Conservation (phyloP, 1,284 basidiomycete species). For the Pholiota adiposa region DNA sequence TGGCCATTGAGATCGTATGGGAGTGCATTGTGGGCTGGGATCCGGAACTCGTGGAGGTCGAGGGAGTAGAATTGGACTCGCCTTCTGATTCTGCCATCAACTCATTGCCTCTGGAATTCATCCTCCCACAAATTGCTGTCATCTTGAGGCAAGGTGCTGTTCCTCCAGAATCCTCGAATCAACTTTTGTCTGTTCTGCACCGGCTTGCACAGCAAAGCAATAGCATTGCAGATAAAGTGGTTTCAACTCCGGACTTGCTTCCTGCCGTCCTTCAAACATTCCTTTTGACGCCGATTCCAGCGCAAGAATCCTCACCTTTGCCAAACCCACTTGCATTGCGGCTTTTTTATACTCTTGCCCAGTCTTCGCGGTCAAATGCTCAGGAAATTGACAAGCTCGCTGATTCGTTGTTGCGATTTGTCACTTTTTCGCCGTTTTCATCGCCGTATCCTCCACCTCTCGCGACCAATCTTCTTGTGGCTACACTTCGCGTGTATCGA, state of each 20-base stretch:
- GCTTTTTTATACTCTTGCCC: slow-evolving; percentile 64
- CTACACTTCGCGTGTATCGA: slow-evolving; percentile 70
- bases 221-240: slow-evolving; percentile 56
- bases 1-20: slow-evolving; percentile 74
- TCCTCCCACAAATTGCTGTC: slow-evolving; percentile 54
- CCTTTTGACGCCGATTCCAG: slow-evolving; percentile 54
- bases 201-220: slow-evolving; percentile 64
- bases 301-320: slow-evolving; percentile 31
- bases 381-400: slow-evolving; percentile 55
- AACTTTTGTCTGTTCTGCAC: slow-evolving; percentile 67
- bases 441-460: slow-evolving; percentile 51
- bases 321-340: slow-evolving; percentile 62
- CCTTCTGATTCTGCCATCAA: slow-evolving; percentile 38
- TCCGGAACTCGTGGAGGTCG: slow-evolving; percentile 40
- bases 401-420: slow-evolving; percentile 78
- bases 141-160: slow-evolving; percentile 44
- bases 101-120: slow-evolving; percentile 55
- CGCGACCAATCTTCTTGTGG: slow-evolving; percentile 52
- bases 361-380: slow-evolving; percentile 72
- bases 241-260: slow-evolving; percentile 57
- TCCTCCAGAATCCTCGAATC: slow-evolving; percentile 53
- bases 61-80: slow-evolving; percentile 53
- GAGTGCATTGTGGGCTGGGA: slow-evolving; percentile 70
- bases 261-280: slow-evolving; percentile 57
- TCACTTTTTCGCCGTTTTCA: slow-evolving; percentile 61